A percentile compares a stretch with the other conserved stretches of the same genome.
These are phyloP conservation scores for Lactarius deliciosus DNA, from an alignment of 768 basidiomycete species.

Conservation along the genomic window DNA sequence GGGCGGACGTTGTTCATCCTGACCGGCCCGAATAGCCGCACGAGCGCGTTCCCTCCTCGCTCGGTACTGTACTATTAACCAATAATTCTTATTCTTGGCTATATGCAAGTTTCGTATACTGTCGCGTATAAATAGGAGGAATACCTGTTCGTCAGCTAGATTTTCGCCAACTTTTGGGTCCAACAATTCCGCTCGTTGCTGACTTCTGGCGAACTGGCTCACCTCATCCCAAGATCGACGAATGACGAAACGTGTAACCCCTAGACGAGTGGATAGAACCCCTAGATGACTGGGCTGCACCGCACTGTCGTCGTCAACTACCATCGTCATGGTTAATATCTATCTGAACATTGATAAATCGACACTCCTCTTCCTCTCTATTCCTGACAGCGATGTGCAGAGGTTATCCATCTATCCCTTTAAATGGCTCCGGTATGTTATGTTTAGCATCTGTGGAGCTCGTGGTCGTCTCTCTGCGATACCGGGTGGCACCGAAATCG, in stretches of 20 bases:
- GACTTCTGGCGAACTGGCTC: too few relatives aligned
- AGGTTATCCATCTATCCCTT: conserved; percentile 3
- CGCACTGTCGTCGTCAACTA: background rate
- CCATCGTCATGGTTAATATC: background rate
- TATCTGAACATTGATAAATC: background rate
- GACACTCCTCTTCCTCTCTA: background rate
- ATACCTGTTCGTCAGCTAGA: background rate
- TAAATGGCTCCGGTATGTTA: conserved; percentile 2
- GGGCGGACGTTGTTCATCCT: background rate
- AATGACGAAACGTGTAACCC: too few relatives aligned
- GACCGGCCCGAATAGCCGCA: conserved; percentile 14
- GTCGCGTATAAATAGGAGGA: background rate
- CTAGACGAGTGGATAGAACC: too few relatives aligned
- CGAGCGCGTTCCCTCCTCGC: too few relatives aligned
- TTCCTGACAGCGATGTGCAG: background rate
- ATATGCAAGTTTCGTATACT: too few relatives aligned
- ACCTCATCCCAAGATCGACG: too few relatives aligned
- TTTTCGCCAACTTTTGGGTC: background rate
- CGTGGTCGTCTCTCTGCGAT: background rate
- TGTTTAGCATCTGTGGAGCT: conserved; percentile 9
- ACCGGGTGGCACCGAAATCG: background rate
- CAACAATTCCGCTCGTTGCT: background rate
- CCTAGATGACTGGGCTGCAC: too few relatives aligned
- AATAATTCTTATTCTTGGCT: too few relatives aligned
- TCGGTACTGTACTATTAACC: too few relatives aligned